Base-by-base conservation (phyloP, 2,329 filamentous ascomycete genomes). In the Biscogniauxia sp. region DNA sequence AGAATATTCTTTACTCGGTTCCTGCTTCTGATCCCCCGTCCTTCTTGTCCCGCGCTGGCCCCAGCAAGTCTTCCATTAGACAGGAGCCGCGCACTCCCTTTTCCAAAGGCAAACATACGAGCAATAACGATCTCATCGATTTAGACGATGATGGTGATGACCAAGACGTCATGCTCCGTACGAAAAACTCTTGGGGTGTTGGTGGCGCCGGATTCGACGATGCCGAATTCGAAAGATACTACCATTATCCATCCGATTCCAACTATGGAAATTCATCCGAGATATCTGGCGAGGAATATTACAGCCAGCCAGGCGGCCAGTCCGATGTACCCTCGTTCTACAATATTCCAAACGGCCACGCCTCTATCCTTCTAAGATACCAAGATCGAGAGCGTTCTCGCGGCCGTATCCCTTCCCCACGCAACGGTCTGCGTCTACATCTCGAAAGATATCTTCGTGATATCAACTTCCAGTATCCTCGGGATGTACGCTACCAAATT, bases 331-430 rank as follows among this genome's bases (percentile, higher is more conserved):
- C 55, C 9, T 28, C 50, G 17, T 57, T 57, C 49, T 57, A 57
- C 49, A 49, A 45, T 3, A 19, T 60, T 26, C n/a, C 54, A 19
- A 45, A 20, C 17, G 20, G 32, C 3, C 28, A 59, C 3, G 45
- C 50, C 11, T 6, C n/a, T 13, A 37, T 13, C 13, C 23, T 17
- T 1, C 55, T 61, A n/a, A 56, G 59, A 32, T 61, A 56, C 50
- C 59, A 61, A 19, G 49, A 32, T 23, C 37, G 19, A 20, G 11
- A 32, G 5, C 17, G 4, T 13, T 15, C 25, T 25, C 3, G 37
- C n/a, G 56, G 57, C 53, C 17, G 20, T 9, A n/a, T 41, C 15
- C 60, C 60, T 9, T 56, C 60, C 1, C 60, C 60, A 5, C 26
- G 9, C 0, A n/a, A 17, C 11, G 60, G 60, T 6, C 32, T 57